Conservation (phyloP, 2,329 filamentous ascomycete genomes). For the Aschersonia sp. region DNA sequence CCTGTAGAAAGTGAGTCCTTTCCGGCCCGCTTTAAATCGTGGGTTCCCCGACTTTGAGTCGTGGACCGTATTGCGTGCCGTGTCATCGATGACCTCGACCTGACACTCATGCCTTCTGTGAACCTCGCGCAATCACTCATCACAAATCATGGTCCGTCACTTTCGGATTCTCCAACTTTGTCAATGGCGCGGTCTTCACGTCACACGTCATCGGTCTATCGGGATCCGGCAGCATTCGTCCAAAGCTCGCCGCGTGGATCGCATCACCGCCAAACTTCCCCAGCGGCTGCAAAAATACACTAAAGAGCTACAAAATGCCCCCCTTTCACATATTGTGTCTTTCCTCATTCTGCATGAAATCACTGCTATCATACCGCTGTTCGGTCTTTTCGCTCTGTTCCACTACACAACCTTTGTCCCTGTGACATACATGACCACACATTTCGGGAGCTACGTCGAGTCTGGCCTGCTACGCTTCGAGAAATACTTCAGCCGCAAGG, state of each 20-base stretch:
- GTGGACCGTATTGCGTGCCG: too few species aligned
- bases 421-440: slow-evolving; percentile 30
- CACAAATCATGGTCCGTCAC: slow-evolving; percentile 12
- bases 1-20: too few species aligned
- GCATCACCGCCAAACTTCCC: slow-evolving; percentile 43
- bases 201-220: slow-evolving; percentile 3
- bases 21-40: too few species aligned
- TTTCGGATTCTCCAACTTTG: background rate
- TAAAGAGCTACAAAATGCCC: slow-evolving; percentile 55
- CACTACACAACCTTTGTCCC: slow-evolving; percentile 70
- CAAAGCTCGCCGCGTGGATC: slow-evolving; percentile 22
- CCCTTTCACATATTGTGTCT: slow-evolving; percentile 67
- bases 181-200: slow-evolving; percentile 5
- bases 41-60: too few species aligned
- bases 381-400: slow-evolving; percentile 62
- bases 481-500: slow-evolving; percentile 61
- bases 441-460: slow-evolving; percentile 35
- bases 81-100: too few species aligned
- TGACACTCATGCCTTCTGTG: too few species aligned
- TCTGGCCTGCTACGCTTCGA: slow-evolving; percentile 63
- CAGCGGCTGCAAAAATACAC: slow-evolving; percentile 56
- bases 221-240: slow-evolving; percentile 12
- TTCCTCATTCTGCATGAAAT: slow-evolving; percentile 88
- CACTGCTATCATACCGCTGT: slow-evolving; percentile 69
- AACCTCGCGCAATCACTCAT: too few species aligned